Evolutionary conservation across 148 eudicot genomes (phyloP).

Genomic region (Gaultheria prostrata): DNA sequence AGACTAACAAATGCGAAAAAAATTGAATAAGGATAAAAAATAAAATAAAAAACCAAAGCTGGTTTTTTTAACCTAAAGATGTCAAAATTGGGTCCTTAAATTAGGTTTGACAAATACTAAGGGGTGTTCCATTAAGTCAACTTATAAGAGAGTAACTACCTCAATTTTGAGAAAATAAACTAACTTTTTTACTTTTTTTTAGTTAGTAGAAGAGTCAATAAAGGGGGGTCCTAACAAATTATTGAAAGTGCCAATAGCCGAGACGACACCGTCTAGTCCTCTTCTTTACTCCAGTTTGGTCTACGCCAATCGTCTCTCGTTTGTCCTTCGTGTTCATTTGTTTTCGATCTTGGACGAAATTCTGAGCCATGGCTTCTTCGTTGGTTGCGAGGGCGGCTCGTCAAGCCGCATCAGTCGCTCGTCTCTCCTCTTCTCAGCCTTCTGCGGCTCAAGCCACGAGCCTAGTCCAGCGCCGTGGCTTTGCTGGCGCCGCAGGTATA

Average conservation of each 20-base stretch:
- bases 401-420: constrained; percentile 45
- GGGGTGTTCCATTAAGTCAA: no score
- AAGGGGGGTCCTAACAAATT: not conserved
- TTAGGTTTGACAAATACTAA: no score
- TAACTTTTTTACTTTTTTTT: no score
- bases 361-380: constrained; percentile 49
- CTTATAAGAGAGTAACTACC: no score
- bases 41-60: no score
- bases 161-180: no score
- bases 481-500: constrained; percentile 42
- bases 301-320: not conserved
- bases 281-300: not conserved
- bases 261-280: not conserved
- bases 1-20: no score
- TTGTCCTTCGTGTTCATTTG: not conserved
- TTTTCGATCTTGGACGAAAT: not conserved
- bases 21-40: no score
- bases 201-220: no score
- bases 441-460: constrained; percentile 30
- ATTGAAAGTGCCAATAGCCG: not conserved
- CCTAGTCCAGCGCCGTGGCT: constrained; percentile 62
- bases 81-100: no score
- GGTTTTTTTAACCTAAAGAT: no score
- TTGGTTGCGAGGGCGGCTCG: constrained; percentile 49
- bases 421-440: constrained; percentile 33